Evolutionary conservation across 352 stramenopile species (phyloP).

Genomic region (Globisporangium recalcitrans): DNA sequence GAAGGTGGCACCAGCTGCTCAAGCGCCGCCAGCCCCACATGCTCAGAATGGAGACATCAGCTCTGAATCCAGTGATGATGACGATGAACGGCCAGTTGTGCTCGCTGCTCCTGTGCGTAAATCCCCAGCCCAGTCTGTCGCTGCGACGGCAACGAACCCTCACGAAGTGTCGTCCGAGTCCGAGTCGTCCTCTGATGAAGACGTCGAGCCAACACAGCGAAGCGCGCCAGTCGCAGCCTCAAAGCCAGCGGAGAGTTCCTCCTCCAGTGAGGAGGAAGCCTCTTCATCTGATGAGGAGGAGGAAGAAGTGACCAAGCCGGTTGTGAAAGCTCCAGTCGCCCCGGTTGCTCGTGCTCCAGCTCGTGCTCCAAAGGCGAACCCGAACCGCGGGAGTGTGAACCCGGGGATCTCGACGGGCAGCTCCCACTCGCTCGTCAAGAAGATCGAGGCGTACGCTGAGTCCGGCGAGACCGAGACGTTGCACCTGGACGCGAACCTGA

Average conservation of each 20-base stretch:
- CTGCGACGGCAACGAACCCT: neutral
- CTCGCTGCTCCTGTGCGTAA: conserved; percentile 10
- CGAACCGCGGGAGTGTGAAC: conserved; percentile 10
- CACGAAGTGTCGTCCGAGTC: conserved; percentile 11
- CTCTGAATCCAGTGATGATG: conserved; percentile 41
- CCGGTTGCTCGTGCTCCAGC: conserved; percentile 11
- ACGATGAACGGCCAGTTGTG: conserved; percentile 22
- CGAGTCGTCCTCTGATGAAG: conserved; percentile 16
- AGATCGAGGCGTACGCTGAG: conserved; percentile 65
- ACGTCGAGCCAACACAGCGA: conserved; percentile 11
- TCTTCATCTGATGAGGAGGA: conserved; percentile 23
- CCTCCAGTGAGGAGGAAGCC: conserved; percentile 14
- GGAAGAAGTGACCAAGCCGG: neutral
- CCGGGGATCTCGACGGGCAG: conserved; percentile 55
- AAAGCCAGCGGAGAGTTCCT: conserved; percentile 8
- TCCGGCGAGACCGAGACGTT: conserved; percentile 41
- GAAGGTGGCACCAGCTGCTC: neutral
- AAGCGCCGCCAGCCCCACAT: neutral
- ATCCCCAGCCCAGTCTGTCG: neutral
- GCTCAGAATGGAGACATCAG: conserved; percentile 17
- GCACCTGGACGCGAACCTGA: conserved; percentile 71
- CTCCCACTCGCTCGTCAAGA: conserved; percentile 79
- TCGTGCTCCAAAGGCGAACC: conserved; percentile 11
- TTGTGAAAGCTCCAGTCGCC: conserved; percentile 10
- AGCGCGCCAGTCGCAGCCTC: neutral